Evolutionary conservation across 768 basidiomycete genomes (phyloP), one percentile per base, ranked within the genome.

Genomic region (Tulasnella sp.): DNA sequence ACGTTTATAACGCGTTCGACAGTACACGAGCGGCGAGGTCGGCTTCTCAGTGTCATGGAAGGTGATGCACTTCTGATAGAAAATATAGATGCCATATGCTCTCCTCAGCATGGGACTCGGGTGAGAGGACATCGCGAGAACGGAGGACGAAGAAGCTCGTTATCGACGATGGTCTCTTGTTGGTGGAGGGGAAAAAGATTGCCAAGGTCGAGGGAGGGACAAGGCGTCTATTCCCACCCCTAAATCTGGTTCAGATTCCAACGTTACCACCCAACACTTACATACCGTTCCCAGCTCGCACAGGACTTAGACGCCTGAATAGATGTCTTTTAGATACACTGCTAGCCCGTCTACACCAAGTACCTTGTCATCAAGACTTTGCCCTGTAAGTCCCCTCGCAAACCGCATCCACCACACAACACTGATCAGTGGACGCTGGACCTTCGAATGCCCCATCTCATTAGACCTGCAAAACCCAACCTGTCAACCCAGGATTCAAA

Each of bases 401-500:
- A 16, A 10, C 21, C 4, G 24, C 39, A n/a, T 8, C 56, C 24
- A 58, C 56, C 24, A n/a, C 24, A n/a, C 62, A 16, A 31, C n/a
- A 68, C 62, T 14, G 34, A 68, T 18, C 62, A 34, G n/a, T n/a
- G n/a, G n/a, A n/a, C n/a, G 14, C 4, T 1, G 16, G 16, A 34
- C 62, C 62, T 34, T 68, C n/a, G 62, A 52, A 52, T 21, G 19
- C 48, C 42, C 48, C 42, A 3, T 52, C 21, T 52, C 19, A 2
- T 42, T 39, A 74, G 72, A 74, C 72, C 38, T 74, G 72, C 72
- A 38, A 40, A 74, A 19, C 44, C 36, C 34, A 74, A 39, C 5
- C 72, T 39, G 38, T 46, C 72, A 74, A 74, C 72, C 72, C 36
- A 39, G 72, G 72, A n/a, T 74, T 74, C 72, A 46, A 40, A 19